Evolutionary conservation across 2,329 filamentous ascomycete species (phyloP), one percentile per base, ranked within the genome.

Genomic region (Xylariaceae sp.): DNA sequence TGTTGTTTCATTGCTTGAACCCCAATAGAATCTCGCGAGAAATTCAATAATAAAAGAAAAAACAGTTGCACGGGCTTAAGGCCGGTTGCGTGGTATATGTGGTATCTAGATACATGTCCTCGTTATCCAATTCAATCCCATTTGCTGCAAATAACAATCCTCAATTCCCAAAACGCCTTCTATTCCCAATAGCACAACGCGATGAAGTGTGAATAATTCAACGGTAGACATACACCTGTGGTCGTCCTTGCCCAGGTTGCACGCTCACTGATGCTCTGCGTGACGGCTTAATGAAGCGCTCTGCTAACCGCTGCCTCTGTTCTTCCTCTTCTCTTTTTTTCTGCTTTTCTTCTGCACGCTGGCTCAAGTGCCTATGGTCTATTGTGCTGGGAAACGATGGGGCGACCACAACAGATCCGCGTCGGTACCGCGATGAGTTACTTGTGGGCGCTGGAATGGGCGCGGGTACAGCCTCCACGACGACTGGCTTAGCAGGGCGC

Each of bases 211-310:
- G n/a, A n/a, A n/a, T n/a, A n/a, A n/a, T n/a, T n/a, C 11, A 26
- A 6, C 22, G 22, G 11, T 6, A 6, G 15, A 8, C 30, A 7
- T 32, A 32, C 16, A n/a, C 4, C 13, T 17, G 7, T 7, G 30
- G 16, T 26, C 22, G 6, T 11, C 6, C 6, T 6, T 26, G 22
- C 22, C 22, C 11, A 6, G 6, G 22, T 6, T 26, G 22, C 6
- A 11, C 22, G 22, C 22, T 26, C 6, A 26, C 22, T 6, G 22
- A 26, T 26, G 22, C 22, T 11, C 22, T 6, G 11, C 59, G 1
- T 64, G 58, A 15, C 65, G 63, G 31, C 53, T 55, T 26, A 3
- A 64, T 59, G 59, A 69, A 64, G 16, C 68, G 62, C 53, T 72
- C 65, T 42, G 49, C 60, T 2, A 72, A 57, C 28, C 68, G 63